Percentiles rank a stretch among this genome's conserved stretches.
phyloP scores from a whole-genome alignment of 441 rosid genomes.

The Rhodomyrtus psidioides region DNA sequence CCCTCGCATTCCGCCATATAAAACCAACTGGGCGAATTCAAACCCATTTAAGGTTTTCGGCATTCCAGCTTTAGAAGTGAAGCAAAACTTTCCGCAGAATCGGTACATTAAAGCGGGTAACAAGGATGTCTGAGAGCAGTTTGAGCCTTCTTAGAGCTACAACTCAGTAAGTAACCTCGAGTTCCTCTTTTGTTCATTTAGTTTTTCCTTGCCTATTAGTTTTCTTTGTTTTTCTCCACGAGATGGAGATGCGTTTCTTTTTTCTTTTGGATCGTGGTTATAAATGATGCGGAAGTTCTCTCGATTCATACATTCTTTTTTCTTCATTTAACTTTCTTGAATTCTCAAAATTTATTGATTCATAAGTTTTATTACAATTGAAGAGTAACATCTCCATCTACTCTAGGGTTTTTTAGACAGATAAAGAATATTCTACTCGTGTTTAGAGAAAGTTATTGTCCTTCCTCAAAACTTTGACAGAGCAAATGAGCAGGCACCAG shows the following conservation, averaged over 20 bases:
- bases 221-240: neutral
- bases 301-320: neutral
- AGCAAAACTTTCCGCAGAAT: neutral
- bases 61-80: neutral
- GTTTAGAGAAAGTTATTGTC: neutral
- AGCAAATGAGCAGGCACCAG: neutral
- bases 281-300: neutral
- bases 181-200: neutral
- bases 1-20: neutral
- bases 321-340: neutral
- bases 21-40: neutral
- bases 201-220: neutral
- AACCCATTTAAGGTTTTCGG: neutral
- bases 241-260: neutral
- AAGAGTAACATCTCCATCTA: neutral
- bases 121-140: neutral
- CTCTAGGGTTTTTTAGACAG: neutral
- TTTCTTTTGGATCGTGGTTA: neutral
- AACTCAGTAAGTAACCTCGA: neutral
- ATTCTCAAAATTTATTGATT: neutral
- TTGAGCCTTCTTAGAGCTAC: neutral
- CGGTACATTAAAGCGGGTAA: neutral
- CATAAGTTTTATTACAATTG: neutral
- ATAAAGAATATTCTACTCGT: accelerated
- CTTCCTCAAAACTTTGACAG: no score